Base-by-base conservation (phyloP, 73 alveolate genomes). In the Paraurostyla sp. region DNA sequence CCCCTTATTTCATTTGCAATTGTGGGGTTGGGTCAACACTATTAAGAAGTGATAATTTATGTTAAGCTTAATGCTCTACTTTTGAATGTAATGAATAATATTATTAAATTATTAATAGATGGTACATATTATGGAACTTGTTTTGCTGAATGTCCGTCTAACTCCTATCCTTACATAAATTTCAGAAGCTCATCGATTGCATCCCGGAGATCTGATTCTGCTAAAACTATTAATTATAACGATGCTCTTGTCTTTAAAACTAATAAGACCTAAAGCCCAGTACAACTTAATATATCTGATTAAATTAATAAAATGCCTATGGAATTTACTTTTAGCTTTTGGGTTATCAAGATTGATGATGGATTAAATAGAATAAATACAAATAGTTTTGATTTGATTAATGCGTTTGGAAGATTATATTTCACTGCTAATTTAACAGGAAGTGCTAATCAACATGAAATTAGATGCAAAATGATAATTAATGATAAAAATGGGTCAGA, bases 321-420 rank as follows among this genome's bases (percentile, higher is more conserved):
- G 13, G 76, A 49, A 20, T 78, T 78, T 38, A 52, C 89, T 9
- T 54, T 78, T 78, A 51, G 75, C 45, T 78, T 78, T 78, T 78
- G 89, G 89, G 23, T 78, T 3, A 78, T 78, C 7, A 78, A 52
- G 50, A 49, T 13, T 46, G 78, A 49, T 54, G 89, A 51, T 52
- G 38, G 46, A 27, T 48, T 49, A 20, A 49, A 49, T 15, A 3
- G 16, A 49, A 22, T 56, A 15, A 27, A 40, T 48, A 54, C 54
- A 18, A 32, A 23, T 7, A 51, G n/a, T 52, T 78, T 78, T 54
- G 89, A 78, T 23, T 1, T 78, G 22, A 7, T 78, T 32, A 78
- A 78, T 78, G 89, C 89, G 35, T 78, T 78, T 35, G 78, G 60
- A 1, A 46, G 80, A 46, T 4, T 78, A 0, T 51, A 43, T 54